Evolutionary conservation across 208 protist genomes (phyloP), one percentile per base, ranked within the genome.

Genomic region (Acanthamoeba sp.): DNA sequence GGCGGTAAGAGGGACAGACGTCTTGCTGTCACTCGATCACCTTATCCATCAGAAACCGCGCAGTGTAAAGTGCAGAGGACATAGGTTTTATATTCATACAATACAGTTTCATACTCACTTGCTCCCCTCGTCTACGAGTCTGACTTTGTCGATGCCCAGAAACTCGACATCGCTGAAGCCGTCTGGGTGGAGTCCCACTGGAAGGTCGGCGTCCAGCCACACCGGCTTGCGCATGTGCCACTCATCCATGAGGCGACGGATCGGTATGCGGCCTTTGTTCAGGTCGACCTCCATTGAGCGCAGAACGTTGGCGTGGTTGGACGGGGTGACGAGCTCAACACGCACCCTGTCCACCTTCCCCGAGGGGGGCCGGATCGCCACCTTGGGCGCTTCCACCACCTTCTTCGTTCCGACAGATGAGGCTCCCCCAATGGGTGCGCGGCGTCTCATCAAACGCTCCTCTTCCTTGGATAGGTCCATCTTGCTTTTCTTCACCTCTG

Each of bases 291-390:
- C 52, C n/a, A 24, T 14, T 3, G 52, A 90, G 16, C 55, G 82
- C 36, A 90, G 22, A 9, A 90, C 82, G n/a, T 62, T 32, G 82
- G 82, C 82, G 82, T 90, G 82, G 52, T 90, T 90, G 50, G 45
- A 27, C 2, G 29, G 16, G 52, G 45, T 90, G 5, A 90, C 82
- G 12, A 90, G 52, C 82, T 90, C 52, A 6, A 90, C 82, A 9
- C 32, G 57, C 14, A 66, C 29, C 14, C 34, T 5, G n/a, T 38
- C 78, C 1, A 3, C 66, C 36, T 42, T 76, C 14, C 66, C 66
- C 32, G 32, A 34, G 16, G 66, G 66, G 5, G 66, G 24, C 9
- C 22, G 32, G 22, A 76, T 76, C 29, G 66, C n/a, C 36, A 76
- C 22, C 42, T 84, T 84, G 42, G 38, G 34, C 0, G 34, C 73